Conservation (phyloP, 2,329 filamentous ascomycete species). For the Pseudocercospora ulei region DNA sequence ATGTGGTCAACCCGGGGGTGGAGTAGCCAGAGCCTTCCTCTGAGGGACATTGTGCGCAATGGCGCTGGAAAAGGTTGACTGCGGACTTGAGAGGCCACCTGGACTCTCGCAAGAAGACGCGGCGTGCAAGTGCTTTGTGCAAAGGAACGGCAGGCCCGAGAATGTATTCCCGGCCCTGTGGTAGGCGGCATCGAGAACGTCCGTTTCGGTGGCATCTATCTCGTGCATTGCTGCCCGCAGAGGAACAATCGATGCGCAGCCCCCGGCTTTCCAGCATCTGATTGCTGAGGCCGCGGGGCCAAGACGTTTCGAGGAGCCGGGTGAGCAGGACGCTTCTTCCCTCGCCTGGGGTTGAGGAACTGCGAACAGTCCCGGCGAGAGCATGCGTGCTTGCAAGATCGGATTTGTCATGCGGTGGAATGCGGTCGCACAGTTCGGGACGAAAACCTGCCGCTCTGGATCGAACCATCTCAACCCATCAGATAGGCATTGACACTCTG, state of each 20-base stretch:
- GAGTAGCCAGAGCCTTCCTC: constrained; percentile 40
- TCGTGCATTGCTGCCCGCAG: not conserved
- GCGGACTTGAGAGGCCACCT: constrained; percentile 35
- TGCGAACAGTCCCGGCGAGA: not conserved
- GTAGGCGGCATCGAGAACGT: not conserved
- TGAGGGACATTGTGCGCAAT: constrained; percentile 32
- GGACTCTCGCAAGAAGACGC: constrained; percentile 18
- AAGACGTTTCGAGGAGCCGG: not conserved
- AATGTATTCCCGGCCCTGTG: constrained; percentile 32
- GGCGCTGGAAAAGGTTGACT: constrained; percentile 37
- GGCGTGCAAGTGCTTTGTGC: constrained; percentile 40
- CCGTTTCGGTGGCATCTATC: not conserved
- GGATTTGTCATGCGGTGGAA: not conserved
- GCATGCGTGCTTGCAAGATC: not conserved
- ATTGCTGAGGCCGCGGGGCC: not conserved
- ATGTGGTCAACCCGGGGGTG: constrained; percentile 39
- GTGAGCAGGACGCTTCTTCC: constrained; percentile 1
- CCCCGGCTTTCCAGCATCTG: constrained; percentile 1
- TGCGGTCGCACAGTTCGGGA: too few relatives aligned
- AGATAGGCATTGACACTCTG: constrained; percentile 88
- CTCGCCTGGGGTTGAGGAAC: too few relatives aligned
- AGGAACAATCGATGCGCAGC: not conserved
- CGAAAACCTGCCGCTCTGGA: not conserved
- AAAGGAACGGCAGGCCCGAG: constrained; percentile 35
- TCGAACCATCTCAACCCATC: constrained; percentile 45